phyloP scores from a whole-genome alignment of 2,329 filamentous ascomycete species.

The Aspergillus carbonarius region DNA sequence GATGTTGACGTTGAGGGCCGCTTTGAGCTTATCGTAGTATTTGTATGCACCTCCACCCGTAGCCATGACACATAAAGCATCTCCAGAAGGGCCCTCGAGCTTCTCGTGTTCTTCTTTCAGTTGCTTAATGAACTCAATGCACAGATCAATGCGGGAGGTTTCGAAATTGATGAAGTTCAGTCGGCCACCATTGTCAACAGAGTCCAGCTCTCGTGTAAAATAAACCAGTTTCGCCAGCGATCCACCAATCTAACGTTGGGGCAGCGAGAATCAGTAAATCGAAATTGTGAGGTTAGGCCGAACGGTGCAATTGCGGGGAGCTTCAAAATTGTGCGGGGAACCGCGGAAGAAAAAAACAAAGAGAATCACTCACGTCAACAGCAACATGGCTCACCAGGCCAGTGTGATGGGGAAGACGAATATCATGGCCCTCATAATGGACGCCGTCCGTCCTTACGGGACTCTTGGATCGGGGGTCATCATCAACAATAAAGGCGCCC shows the following conservation, averaged over 20 bases:
- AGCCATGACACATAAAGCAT: constrained; percentile 86
- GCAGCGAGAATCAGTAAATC: constrained; percentile 7
- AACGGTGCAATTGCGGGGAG: constrained; percentile 30
- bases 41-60: constrained; percentile 96
- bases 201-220: constrained; percentile 84
- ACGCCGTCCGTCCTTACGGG: constrained; percentile 56
- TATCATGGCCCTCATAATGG: constrained; percentile 81
- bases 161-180: constrained; percentile 96
- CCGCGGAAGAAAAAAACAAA: constrained; percentile 18
- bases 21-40: constrained; percentile 87
- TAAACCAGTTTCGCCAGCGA: constrained; percentile 96
- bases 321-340: constrained; percentile 30
- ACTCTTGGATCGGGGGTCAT: constrained; percentile 58
- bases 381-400: constrained; percentile 95
- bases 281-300: constrained; percentile 7
- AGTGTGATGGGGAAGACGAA: constrained; percentile 93
- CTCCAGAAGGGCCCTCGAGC: constrained; percentile 67
- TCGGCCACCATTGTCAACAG: constrained; percentile 77
- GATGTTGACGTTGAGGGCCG: constrained; percentile 82
- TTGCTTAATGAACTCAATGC: constrained; percentile 85
- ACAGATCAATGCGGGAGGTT: constrained; percentile 89
- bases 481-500: constrained; percentile 93
- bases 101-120: constrained; percentile 78
- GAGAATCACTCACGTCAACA: constrained; percentile 70
- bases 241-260: constrained; percentile 76